Base-by-base conservation (phyloP, 495 filamentous ascomycete genomes). In the Baudoinia panamericana region DNA sequence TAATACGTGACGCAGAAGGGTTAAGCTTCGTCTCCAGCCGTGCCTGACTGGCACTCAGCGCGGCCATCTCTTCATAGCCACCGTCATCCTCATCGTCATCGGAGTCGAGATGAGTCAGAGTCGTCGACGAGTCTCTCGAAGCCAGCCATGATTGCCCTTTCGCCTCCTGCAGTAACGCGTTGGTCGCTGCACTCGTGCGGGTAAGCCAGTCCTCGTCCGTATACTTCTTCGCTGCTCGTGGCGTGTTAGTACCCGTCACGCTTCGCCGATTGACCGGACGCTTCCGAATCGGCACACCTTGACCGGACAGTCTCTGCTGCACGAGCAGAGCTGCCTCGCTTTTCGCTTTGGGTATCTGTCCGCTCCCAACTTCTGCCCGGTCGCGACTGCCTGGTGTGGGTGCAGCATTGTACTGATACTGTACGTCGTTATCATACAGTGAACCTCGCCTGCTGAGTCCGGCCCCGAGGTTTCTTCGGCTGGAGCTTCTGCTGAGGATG, bases 91-190 rank as follows among this genome's bases (percentile, higher is more conserved):
- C 38, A 26, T 58, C 55, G 35, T 41, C 45, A 12, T 45, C 53
- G 18, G 56, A 52, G 6, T 31, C 30, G 16, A 48, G 44, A 11
- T 34, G 30, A 1, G 48, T 46, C 13, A 62, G 30, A 20, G 53
- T 53, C 5, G 61, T 59, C 10, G 54, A 56, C 13, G 52, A 56
- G 20, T 50, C 52, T 15, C 57, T 43, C 36, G 52, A 41, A n/a
- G 58, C 53, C 0, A 61, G 50, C 59, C 59, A 64, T 12, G 52
- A 48, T 50, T 62, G 59, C 9, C 61, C 61, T 37, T 64, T 64
- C 15, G 46, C 45, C 39, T 62, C 59, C 29, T 59, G 45, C 27
- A 56, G 47, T 27, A 56, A 43, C 21, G 45, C 44, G 12, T 57
- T 53, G 16, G 60, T 60, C 1, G 50, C 51, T 9, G 59, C 52